Evolutionary conservation across 306 rosid species (phyloP).

Genomic region (Purshia tridentata): DNA sequence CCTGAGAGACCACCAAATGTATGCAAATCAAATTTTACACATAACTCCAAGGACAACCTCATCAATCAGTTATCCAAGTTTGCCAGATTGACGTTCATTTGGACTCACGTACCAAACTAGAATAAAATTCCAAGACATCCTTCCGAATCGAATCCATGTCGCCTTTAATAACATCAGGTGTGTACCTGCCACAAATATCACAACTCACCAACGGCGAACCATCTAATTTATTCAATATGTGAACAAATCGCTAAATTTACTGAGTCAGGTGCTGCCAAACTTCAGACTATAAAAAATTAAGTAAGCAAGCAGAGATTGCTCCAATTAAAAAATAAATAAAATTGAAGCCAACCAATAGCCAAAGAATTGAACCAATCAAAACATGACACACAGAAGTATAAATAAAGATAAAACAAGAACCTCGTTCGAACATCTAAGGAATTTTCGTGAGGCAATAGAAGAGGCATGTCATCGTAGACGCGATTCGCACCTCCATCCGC

Average conservation of each 20-base stretch:
- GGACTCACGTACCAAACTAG: conserved; percentile 44
- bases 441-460: conserved; percentile 51
- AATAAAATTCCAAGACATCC: conserved; percentile 75
- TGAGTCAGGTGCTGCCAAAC: background rate
- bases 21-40: background rate
- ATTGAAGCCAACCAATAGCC: background rate
- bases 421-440: conserved; percentile 63
- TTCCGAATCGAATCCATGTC: conserved; percentile 86
- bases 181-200: conserved; percentile 52
- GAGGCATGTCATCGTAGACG: conserved; percentile 80
- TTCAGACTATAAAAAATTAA: background rate
- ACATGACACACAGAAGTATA: no score
- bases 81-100: background rate
- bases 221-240: background rate
- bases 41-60: background rate
- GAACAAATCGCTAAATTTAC: background rate
- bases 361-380: background rate
- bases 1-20: conserved; percentile 17
- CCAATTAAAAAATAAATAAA: background rate
- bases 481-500: conserved; percentile 99
- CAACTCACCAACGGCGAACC: background rate
- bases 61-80: conserved; percentile 13
- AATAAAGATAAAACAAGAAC: conserved; percentile 20
- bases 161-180: conserved; percentile 88
- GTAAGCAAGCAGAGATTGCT: background rate